Evolutionary conservation across 2,329 filamentous ascomycete species (phyloP).

Genomic region (Phialocephala sp.): DNA sequence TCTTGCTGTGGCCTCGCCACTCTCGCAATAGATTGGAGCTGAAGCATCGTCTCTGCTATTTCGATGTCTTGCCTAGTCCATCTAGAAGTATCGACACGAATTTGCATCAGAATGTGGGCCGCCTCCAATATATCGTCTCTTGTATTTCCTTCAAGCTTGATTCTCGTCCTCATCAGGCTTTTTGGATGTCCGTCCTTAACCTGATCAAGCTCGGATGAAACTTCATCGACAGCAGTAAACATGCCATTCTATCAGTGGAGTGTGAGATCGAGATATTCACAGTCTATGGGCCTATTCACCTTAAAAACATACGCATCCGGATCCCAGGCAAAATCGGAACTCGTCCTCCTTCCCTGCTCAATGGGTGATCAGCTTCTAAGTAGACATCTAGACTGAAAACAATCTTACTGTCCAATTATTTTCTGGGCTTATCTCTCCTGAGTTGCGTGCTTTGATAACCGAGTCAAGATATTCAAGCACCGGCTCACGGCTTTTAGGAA

Average conservation of each 20-base stretch:
- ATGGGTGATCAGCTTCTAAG: too few species aligned
- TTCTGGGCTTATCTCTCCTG: too few species aligned
- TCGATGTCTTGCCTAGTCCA: not conserved
- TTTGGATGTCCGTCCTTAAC: not conserved
- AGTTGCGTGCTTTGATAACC: too few species aligned
- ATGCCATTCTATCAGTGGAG: not conserved
- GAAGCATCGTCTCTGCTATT: not conserved
- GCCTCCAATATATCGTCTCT: not conserved
- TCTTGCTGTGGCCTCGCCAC: not conserved
- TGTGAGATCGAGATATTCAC: not conserved
- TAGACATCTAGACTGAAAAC: too few species aligned
- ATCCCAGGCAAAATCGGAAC: too few species aligned
- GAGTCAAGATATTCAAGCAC: too few species aligned
- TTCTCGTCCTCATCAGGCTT: not conserved
- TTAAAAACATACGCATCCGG: not conserved
- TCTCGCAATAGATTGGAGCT: not conserved
- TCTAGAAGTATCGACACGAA: not conserved
- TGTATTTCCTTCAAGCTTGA: not conserved
- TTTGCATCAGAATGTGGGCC: not conserved
- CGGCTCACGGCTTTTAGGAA: too few species aligned
- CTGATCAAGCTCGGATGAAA: not conserved
- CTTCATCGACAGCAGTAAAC: not conserved
- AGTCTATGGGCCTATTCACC: not conserved
- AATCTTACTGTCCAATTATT: too few species aligned
- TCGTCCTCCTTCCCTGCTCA: too few species aligned